Evolutionary conservation across 345 rosid genomes (phyloP).

Genomic region (Camelina neglecta): DNA sequence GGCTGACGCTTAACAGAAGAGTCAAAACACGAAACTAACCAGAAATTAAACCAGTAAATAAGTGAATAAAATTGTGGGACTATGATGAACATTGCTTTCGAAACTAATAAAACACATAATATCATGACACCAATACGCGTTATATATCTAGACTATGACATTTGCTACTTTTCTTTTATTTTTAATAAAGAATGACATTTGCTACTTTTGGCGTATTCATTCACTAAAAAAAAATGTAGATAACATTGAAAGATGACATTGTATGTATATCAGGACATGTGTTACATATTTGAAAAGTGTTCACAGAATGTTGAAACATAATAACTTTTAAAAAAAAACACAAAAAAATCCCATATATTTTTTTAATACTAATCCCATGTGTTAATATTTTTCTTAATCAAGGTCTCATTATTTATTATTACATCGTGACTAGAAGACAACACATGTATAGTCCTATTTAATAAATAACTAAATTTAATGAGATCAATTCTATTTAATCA

Average conservation of each 20-base stretch:
- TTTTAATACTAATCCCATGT: not conserved
- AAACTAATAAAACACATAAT: not conserved
- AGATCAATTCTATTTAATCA: not conserved
- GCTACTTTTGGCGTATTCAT: not conserved
- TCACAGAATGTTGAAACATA: not conserved
- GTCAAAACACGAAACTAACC: constrained; percentile 10
- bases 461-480: not conserved
- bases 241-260: not conserved
- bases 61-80: not conserved
- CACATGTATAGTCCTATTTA: not conserved
- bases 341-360: not conserved
- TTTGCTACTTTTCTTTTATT: too few species aligned
- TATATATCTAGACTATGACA: not conserved
- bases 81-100: not conserved
- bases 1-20: not conserved
- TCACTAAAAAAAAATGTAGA: not conserved
- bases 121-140: not conserved
- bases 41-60: not conserved
- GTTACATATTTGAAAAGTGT: not conserved
- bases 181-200: not conserved
- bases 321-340: not conserved
- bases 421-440: not conserved
- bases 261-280: not conserved
- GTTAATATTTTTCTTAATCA: not conserved
- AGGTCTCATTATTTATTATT: not conserved